phyloP scores from a whole-genome alignment of 768 basidiomycete genomes.

The Leucocoprinus sp. region DNA sequence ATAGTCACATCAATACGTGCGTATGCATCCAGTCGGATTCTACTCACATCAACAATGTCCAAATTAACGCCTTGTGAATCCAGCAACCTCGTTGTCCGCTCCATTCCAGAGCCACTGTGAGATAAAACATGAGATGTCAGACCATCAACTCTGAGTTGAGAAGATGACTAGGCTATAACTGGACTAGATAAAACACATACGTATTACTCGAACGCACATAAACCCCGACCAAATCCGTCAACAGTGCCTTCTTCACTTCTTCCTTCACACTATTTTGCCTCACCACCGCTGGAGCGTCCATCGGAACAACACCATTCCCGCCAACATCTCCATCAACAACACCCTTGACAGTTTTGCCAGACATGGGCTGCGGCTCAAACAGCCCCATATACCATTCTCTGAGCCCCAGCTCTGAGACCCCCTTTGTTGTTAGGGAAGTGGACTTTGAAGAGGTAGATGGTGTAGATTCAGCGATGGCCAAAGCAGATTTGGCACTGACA shows the following conservation, averaged over 20 bases:
- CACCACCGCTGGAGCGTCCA: slow-evolving; percentile 15
- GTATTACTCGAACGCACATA: slow-evolving; percentile 59
- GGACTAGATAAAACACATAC: slow-evolving; percentile 33
- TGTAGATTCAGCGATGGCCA: slow-evolving; percentile 32
- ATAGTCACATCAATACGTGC: slow-evolving; percentile 3
- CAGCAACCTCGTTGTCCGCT: slow-evolving; percentile 59
- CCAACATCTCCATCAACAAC: background rate
- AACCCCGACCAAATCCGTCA: slow-evolving; percentile 69
- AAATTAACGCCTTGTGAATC: slow-evolving; percentile 76
- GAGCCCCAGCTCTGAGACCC: slow-evolving; percentile 27
- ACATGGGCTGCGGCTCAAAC: slow-evolving; percentile 24
- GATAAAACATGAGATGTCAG: background rate
- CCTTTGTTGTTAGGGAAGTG: background rate
- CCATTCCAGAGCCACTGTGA: slow-evolving; percentile 41
- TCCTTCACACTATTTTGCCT: slow-evolving; percentile 36
- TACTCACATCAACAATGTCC: slow-evolving; percentile 67
- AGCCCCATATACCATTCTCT: slow-evolving; percentile 46
- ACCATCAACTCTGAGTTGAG: background rate
- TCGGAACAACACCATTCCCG: slow-evolving; percentile 8
- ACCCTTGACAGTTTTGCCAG: slow-evolving; percentile 18
- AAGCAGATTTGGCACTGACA: slow-evolving; percentile 51
- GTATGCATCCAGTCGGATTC: slow-evolving; percentile 7
- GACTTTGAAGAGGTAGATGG: background rate
- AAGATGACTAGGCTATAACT: too few species aligned
- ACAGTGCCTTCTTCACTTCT: slow-evolving; percentile 44